Conservation (phyloP, 768 basidiomycete genomes). For the Auriscalpium vulgare region DNA sequence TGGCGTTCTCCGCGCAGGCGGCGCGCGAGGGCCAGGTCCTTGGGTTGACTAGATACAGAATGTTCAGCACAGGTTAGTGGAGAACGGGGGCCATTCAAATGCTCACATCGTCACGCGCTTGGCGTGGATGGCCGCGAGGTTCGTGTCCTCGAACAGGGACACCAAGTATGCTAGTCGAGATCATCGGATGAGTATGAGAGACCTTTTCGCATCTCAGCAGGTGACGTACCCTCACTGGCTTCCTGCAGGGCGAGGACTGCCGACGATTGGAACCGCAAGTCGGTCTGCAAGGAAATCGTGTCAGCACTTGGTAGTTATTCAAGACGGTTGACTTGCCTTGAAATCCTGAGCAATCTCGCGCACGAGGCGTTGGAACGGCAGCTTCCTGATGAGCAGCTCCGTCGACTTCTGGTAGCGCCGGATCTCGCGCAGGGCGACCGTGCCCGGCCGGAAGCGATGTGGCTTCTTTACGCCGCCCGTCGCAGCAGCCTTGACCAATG, state of each 20-base stretch:
- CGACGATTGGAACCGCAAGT: conserved; percentile 90
- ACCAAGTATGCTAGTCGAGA: conserved; percentile 51
- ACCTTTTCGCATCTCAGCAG: no score
- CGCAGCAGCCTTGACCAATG: conserved; percentile 24
- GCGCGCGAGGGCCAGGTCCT: conserved; percentile 79
- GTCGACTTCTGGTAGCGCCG: conserved; percentile 88
- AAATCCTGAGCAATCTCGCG: conserved; percentile 94
- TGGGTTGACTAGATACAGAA: conserved; percentile 37
- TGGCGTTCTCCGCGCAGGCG: conserved; percentile 70
- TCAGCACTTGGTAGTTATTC: background rate
- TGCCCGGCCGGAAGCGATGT: conserved; percentile 80
- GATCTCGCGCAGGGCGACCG: conserved; percentile 90
- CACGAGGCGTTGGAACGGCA: conserved; percentile 90
- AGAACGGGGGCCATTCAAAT: background rate
- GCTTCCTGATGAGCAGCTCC: conserved; percentile 84
- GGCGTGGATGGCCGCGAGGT: conserved; percentile 76
- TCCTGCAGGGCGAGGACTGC: conserved; percentile 88
- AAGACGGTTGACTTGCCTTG: conserved; percentile 41
- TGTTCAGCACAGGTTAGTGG: background rate
- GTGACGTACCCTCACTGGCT: conserved; percentile 48
- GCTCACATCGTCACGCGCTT: conserved; percentile 71
- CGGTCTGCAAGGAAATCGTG: conserved; percentile 39
- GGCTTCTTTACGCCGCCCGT: conserved; percentile 94
- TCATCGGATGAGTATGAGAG: background rate
- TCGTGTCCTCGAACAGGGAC: conserved; percentile 75